Evolutionary conservation across 257 asterid genomes (phyloP), one percentile per base, ranked within the genome.

Genomic region (Pogostemon cablin): DNA sequence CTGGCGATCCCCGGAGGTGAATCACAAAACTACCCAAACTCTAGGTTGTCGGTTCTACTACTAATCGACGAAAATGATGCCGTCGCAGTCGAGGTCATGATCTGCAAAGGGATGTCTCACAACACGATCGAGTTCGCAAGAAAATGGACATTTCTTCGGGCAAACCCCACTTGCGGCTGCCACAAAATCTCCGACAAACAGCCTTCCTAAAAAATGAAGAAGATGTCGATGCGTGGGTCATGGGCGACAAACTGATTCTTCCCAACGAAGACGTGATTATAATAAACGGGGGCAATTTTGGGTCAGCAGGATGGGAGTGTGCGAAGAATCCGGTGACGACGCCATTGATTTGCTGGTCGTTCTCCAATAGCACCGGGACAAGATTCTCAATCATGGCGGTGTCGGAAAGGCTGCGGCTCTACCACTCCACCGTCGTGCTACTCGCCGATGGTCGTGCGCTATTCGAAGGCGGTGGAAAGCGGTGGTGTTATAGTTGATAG

Each of bases 11-110:
- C 81, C 1, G 91, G 85, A 2, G 79, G 75, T 3, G 77, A 81
- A 9, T 85, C 93, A 0, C 75, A 96, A 38, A 88, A 84, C 73
- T 88, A 91, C 70, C 97, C 97, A 7, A 86, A 89, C 79, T 68
- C 95, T 3, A 90, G 92, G 5, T 88, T 89, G 11, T 84, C 91
- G 2, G 85, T 88, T 0, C 49, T 86, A 54, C 90, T 90, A 58
- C 96, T 96, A 0, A 42, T 90, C 6, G 77, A 85, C 7, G 88
- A 83, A 48, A 86, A 83, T 42, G 55, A 8, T 15, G n/a, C 12
- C 1, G 67, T 72, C 0, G 35, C 49, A 0, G 79, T 79, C 0
- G 89, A 90, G 73, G 75, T 90, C 71, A 75, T 90, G 84, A 71
- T 88, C 1, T 91, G 97, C 44, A 95, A 96, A 0, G 97, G 96